These are phyloP conservation scores for Penicillium taxi DNA, from an alignment of 495 filamentous ascomycete species.

Conservation along the genomic window DNA sequence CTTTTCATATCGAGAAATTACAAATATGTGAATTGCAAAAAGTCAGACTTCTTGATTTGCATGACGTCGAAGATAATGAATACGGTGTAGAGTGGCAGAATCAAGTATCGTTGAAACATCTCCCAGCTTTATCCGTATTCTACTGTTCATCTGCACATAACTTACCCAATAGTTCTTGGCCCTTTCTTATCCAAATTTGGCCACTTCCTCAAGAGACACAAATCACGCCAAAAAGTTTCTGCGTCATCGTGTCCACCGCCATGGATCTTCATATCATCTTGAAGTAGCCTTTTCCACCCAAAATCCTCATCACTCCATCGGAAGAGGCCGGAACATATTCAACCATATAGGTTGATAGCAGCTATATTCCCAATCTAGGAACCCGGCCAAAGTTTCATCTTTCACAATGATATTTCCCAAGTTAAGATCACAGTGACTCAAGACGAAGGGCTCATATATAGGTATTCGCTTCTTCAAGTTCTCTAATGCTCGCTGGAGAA, in stretches of 20 bases:
- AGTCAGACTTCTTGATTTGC: background rate
- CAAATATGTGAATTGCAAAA: too few relatives aligned
- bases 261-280: constrained; percentile 6
- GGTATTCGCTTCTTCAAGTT: constrained; percentile 14
- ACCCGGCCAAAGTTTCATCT: constrained; percentile 14
- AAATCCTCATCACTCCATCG: constrained; percentile 7
- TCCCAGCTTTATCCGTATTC: too few relatives aligned
- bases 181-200: constrained; percentile 12
- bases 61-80: too few relatives aligned
- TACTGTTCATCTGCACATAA: constrained; percentile 2
- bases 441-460: constrained; percentile 15
- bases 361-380: constrained; percentile 26
- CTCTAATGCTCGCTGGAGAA: constrained; percentile 8
- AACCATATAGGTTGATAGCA: constrained; percentile 21
- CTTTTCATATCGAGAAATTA: too few relatives aligned
- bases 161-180: constrained; percentile 11
- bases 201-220: constrained; percentile 9
- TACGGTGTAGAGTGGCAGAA: too few relatives aligned
- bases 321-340: constrained; percentile 16
- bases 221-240: constrained; percentile 8
- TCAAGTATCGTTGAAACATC: too few relatives aligned
- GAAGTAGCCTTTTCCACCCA: constrained; percentile 11
- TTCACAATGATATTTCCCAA: constrained; percentile 22
- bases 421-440: constrained; percentile 24
- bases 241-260: constrained; percentile 10